Base-by-base conservation (phyloP, 2,329 filamentous ascomycete genomes). In the Penicillium sp. region DNA sequence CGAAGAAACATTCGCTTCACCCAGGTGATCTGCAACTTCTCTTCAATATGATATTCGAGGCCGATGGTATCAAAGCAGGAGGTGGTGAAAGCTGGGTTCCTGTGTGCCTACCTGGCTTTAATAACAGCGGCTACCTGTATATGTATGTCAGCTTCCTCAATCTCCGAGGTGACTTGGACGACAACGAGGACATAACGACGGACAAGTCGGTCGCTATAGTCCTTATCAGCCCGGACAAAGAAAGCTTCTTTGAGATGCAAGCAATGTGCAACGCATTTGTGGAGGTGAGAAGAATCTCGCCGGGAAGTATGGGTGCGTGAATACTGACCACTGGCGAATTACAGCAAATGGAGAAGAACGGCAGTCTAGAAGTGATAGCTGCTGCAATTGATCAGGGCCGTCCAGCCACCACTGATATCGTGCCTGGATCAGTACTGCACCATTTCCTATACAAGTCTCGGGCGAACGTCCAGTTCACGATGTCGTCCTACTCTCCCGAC, bases 31-130 rank as follows among this genome's bases (percentile, higher is more conserved):
- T 99, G 24, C 94, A 97, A 71, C 85, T 99, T 47, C 93, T 99
- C 60, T 99, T 99, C 82, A 98, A 98, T 72, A 99, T 99, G 96
- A 86, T 99, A 2, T 99, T 99, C 69, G 93, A 96, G 78, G 95
- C 94, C 2, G 91, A 92, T 50, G 90, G 91, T 44, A 89, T 99
- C 72, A 94, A 95, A 73, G 89, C 92, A 19, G 93, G 91, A 6
- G 92, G 86, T n/a, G 95, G 94, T 33, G 95, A 99, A 76, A 97
- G 94, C 69, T 99, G 95, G 95, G 94, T 98, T 50, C 95, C 95
- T 0, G 83, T 99, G 6, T 99, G 95, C 69, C 83, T 99, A 3
- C 96, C 95, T 0, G 94, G 93, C 5, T 99, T 99, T 79, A 99
- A 99, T 78, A 98, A 92, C 74, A 90, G 88, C 53, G 96, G 95